Percentiles rank a stretch among this genome's conserved stretches.
These are phyloP conservation scores for Sporothrix pseudoabietina DNA, from an alignment of 2,329 filamentous ascomycete genomes.

Conservation along the genomic window DNA sequence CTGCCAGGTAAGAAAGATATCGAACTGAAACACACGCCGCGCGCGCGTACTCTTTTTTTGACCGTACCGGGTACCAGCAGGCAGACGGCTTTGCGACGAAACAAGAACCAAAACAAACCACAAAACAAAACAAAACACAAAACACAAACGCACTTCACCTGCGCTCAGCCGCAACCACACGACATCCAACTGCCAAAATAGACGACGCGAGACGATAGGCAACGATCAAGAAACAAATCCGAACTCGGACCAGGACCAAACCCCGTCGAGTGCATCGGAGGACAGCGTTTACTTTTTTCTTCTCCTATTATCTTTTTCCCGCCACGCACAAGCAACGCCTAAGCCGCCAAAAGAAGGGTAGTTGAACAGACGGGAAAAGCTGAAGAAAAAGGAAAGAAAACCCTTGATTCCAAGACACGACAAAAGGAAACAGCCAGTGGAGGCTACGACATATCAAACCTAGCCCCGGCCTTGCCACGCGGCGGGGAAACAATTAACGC, in stretches of 20 bases:
- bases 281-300: neutral
- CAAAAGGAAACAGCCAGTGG: neutral
- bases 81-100: neutral
- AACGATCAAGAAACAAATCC: neutral
- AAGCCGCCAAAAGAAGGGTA: neutral
- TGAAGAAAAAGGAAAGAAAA: neutral
- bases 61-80: constrained; percentile 9
- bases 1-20: neutral
- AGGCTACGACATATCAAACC: constrained; percentile 13
- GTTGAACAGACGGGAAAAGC: neutral
- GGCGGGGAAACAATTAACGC: constrained; percentile 7
- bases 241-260: constrained; percentile 7
- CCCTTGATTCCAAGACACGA: neutral
- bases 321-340: neutral
- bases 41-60: neutral
- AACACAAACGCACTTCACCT: neutral
- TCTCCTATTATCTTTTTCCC: neutral
- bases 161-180: neutral
- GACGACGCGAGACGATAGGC: neutral
- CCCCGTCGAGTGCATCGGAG: neutral
- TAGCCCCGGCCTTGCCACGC: constrained; percentile 9
- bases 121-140: neutral
- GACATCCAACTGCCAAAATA: neutral
- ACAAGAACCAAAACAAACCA: too few species aligned
- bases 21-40: constrained; percentile 3